Percentiles rank a stretch among this genome's conserved stretches.
Conservation (phyloP, 192 early-diverging fungal species). For the Coemansia umbellata region DNA sequence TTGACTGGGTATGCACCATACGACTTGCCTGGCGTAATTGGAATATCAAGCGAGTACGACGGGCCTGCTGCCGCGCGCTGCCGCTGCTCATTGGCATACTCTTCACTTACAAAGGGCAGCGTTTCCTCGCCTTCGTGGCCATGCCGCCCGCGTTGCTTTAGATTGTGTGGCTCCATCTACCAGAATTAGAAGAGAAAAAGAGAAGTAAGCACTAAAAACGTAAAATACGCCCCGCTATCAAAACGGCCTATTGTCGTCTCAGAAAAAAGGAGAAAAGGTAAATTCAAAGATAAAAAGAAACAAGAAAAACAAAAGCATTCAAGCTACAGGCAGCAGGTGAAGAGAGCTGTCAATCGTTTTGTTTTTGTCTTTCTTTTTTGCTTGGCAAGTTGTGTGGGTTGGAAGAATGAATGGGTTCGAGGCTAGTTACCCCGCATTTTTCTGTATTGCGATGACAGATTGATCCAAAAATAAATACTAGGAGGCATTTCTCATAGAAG, state of each 20-base stretch:
- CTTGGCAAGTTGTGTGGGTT: too few relatives aligned
- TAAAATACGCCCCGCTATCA: background rate
- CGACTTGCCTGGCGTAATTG: constrained; percentile 7
- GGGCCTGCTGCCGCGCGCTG: background rate
- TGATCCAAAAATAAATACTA: too few relatives aligned
- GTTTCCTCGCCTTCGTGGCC: constrained; percentile 5
- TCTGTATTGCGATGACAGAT: too few relatives aligned
- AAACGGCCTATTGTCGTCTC: too few relatives aligned
- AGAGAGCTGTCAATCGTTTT: too few relatives aligned
- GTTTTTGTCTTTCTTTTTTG: too few relatives aligned
- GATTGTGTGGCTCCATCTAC: constrained; percentile 35
- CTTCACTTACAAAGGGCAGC: constrained; percentile 18
- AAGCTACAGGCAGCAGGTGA: background rate
- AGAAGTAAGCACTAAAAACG: background rate
- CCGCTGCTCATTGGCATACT: constrained; percentile 1
- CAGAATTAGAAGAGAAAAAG: background rate
- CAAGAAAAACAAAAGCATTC: background rate
- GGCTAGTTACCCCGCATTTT: too few relatives aligned
- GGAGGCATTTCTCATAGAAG: too few relatives aligned
- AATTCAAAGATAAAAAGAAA: background rate
- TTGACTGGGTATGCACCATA: constrained; percentile 39
- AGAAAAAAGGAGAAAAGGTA: background rate
- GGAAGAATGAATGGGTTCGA: too few relatives aligned
- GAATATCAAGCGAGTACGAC: background rate
- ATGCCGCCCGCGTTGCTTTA: constrained; percentile 41